phyloP scores from a whole-genome alignment of 2,329 filamentous ascomycete genomes.

The Colletotrichum truncatum region DNA sequence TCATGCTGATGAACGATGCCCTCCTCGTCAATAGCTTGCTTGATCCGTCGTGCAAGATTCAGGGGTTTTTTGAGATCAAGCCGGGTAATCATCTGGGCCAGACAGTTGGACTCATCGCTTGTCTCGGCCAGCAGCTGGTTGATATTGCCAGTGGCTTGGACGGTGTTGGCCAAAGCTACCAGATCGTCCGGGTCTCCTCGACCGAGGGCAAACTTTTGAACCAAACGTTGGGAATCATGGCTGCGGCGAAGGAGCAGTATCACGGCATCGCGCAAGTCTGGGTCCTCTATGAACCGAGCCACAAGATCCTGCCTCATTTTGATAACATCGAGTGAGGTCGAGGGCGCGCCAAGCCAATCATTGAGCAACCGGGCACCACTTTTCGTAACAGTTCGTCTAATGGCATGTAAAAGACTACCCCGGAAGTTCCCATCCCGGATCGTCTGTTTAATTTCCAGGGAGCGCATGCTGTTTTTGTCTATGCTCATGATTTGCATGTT shows the following conservation, averaged over 20 bases:
- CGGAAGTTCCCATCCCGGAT: constrained; percentile 81
- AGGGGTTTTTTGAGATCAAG: constrained; percentile 74
- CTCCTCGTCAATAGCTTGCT: constrained; percentile 89
- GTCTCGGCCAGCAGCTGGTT: constrained; percentile 52
- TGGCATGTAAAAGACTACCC: constrained; percentile 89
- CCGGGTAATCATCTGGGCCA: constrained; percentile 59
- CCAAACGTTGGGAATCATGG: constrained; percentile 86
- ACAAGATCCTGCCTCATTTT: constrained; percentile 84
- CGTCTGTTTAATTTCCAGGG: constrained; percentile 88
- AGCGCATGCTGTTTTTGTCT: constrained; percentile 89
- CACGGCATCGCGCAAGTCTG: constrained; percentile 75
- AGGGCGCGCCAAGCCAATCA: constrained; percentile 89
- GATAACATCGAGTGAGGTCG: constrained; percentile 84
- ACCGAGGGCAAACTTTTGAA: constrained; percentile 94
- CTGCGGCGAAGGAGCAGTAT: constrained; percentile 75
- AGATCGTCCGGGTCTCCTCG: constrained; percentile 93
- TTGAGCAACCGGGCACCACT: constrained; percentile 87
- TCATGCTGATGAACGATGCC: constrained; percentile 84
- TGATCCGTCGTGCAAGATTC: constrained; percentile 76
- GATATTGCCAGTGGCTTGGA: constrained; percentile 77
- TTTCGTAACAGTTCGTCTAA: constrained; percentile 89
- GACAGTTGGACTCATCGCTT: constrained; percentile 40
- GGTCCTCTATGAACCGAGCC: constrained; percentile 73
- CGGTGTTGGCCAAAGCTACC: constrained; percentile 82
- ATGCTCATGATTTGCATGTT: constrained; percentile 85